Evolutionary conservation across 352 stramenopile genomes (phyloP).

Genomic region (Plasmopara viticola): DNA sequence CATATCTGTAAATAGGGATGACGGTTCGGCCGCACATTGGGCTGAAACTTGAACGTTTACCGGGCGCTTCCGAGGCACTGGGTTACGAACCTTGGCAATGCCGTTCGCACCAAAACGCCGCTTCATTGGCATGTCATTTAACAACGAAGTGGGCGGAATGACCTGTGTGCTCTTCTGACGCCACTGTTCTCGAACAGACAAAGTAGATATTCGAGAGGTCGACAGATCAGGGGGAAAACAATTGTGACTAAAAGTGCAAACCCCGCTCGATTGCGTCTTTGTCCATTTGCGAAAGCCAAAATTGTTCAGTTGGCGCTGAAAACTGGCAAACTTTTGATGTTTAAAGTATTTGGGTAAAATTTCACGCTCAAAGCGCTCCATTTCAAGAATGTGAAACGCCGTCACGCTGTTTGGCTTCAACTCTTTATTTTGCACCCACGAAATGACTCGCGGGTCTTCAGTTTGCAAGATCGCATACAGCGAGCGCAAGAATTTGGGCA

Average conservation of each 20-base stretch:
- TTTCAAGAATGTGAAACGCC: constrained; percentile 75
- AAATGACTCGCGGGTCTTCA: constrained; percentile 61
- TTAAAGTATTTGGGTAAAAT: constrained; percentile 92
- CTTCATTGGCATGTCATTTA: constrained; percentile 6
- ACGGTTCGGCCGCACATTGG: constrained; percentile 10
- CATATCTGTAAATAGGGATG: constrained; percentile 12
- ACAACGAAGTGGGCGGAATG: constrained; percentile 10
- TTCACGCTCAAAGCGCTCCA: constrained; percentile 76
- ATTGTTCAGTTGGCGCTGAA: constrained; percentile 90
- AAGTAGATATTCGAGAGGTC: constrained; percentile 23
- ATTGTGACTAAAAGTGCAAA: constrained; percentile 83
- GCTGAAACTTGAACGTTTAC: constrained; percentile 16
- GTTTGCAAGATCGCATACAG: constrained; percentile 76
- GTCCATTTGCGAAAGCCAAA: constrained; percentile 89
- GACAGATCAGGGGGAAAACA: constrained; percentile 62
- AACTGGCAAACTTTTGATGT: constrained; percentile 88
- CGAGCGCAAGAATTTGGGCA: constrained; percentile 79
- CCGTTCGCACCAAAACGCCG: constrained; percentile 40
- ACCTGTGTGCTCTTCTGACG: constrained; percentile 54
- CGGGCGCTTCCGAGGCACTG: constrained; percentile 10
- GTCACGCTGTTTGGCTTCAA: constrained; percentile 49
- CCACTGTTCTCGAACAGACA: constrained; percentile 65
- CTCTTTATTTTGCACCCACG: constrained; percentile 66
- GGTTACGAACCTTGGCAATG: constrained; percentile 28
- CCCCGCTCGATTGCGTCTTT: constrained; percentile 68